phyloP scores from a whole-genome alignment of 352 stramenopile species.

The Globisporangium spinosum region DNA sequence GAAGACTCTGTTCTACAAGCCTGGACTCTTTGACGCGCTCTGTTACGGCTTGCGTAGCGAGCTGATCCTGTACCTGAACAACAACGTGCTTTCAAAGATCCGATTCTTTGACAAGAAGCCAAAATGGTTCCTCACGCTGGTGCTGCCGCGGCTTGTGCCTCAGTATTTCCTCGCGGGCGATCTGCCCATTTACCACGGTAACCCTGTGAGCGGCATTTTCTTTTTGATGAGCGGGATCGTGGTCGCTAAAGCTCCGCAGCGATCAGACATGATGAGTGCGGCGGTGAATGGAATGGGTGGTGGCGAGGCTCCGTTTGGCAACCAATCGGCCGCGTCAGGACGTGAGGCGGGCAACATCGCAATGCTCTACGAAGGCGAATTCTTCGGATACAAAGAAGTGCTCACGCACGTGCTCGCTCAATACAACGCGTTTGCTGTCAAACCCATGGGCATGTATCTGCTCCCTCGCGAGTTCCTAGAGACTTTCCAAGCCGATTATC shows the following conservation, averaged over 20 bases:
- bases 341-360: conserved; percentile 39
- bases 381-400: conserved; percentile 78
- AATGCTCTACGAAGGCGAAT: conserved; percentile 69
- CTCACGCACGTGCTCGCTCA: conserved; percentile 48
- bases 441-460: conserved; percentile 59
- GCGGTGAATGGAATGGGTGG: not conserved
- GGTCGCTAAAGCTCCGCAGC: conserved; percentile 39
- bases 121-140: conserved; percentile 76
- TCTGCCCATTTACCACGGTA: conserved; percentile 69
- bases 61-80: conserved; percentile 65
- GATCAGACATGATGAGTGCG: not conserved
- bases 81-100: conserved; percentile 49
- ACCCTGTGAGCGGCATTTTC: conserved; percentile 68
- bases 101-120: conserved; percentile 84
- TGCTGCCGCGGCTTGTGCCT: conserved; percentile 58
- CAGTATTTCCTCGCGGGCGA: conserved; percentile 70
- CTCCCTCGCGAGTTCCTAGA: conserved; percentile 60
- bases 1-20: conserved; percentile 68
- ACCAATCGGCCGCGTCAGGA: conserved; percentile 19
- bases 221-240: conserved; percentile 68
- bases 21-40: conserved; percentile 56
- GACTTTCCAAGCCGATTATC: conserved; percentile 44
- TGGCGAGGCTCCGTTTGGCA: conserved; percentile 3
- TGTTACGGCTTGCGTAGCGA: conserved; percentile 64
- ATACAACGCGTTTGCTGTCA: conserved; percentile 69